Evolutionary conservation across 2,329 filamentous ascomycete genomes (phyloP), one percentile per base, ranked within the genome.

Genomic region (Alternaria postmessia): DNA sequence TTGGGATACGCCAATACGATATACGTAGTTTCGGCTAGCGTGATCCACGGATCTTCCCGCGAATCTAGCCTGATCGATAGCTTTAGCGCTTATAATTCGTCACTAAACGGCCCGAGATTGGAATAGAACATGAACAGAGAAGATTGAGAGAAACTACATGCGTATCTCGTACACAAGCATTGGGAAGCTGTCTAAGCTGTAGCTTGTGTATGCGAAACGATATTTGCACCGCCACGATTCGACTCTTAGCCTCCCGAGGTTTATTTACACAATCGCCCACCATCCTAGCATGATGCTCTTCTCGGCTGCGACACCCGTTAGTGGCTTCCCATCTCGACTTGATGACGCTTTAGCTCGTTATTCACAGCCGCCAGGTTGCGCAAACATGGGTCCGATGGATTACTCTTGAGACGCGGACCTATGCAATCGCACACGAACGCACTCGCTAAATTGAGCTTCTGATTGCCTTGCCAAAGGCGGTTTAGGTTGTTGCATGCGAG

Each of bases 281-380:
- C 47, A 52, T 6, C 54, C 48, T 36, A 47, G 48, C 26, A 57
- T 41, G 18, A 53, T 53, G 42, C 54, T 57, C 46, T 44, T 51
- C 38, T 57, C 54, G 14, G 54, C 54, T 12, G 28, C 36, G n/a
- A 14, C n/a, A 16, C 54, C 46, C 4, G 38, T 36, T 38, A 51
- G 43, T 34, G 54, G 44, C 54, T 39, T 53, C 47, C 48, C 48
- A 47, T 57, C 48, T 57, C 55, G 30, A 57, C 53, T 28, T 41
- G 55, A 46, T 57, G 41, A 16, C 49, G 32, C 34, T 53, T 53
- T 6, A 57, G 41, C 41, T 57, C 41, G 32, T 52, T 34, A 11
- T 47, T 48, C 24, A 57, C 39, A 8, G 41, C 24, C n/a, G 41
- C 48, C 24, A 57, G 32, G 41, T 57, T 57, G 7, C 7, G 20